A percentile compares a stretch with the other conserved stretches of the same genome.
Conservation (phyloP, 1,284 basidiomycete genomes). For the Puccinia hordei region DNA sequence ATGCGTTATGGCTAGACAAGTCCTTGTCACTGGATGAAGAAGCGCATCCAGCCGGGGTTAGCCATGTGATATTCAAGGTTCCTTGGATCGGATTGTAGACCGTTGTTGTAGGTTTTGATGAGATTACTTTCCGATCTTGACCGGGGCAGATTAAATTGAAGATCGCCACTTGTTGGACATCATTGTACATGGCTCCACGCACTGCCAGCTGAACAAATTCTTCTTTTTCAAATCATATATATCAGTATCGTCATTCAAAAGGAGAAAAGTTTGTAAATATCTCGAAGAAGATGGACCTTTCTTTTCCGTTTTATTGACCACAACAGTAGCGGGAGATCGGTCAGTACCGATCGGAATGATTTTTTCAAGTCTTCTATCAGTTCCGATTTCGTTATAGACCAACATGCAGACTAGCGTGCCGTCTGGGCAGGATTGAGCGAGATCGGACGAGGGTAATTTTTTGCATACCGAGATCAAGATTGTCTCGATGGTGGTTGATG, state of each 20-base stretch:
- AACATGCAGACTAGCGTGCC: slow-evolving; percentile 34
- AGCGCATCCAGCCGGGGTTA: neutral
- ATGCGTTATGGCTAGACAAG: neutral
- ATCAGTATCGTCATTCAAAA: neutral
- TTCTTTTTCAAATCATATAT: neutral
- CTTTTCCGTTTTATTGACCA: neutral
- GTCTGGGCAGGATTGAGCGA: slow-evolving; percentile 9
- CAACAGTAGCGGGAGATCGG: neutral
- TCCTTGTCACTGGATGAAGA: neutral
- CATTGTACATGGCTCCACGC: slow-evolving; percentile 16
- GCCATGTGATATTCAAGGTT: neutral
- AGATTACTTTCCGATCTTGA: neutral
- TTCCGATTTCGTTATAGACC: slow-evolving; percentile 20
- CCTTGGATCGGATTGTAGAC: slow-evolving; percentile 13
- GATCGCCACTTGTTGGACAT: slow-evolving; percentile 14
- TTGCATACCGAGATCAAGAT: slow-evolving; percentile 33
- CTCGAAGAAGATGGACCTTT: neutral
- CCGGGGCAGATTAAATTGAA: slow-evolving; percentile 22
- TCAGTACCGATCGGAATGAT: slow-evolving; percentile 29
- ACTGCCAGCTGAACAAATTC: slow-evolving; percentile 7
- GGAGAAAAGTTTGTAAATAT: neutral
- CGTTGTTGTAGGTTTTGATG: neutral
- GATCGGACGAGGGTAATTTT: neutral
- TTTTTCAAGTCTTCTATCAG: slow-evolving; percentile 19
- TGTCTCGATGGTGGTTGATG: slow-evolving; percentile 27